A percentile compares a stretch with the other conserved stretches of the same genome.
Conservation (phyloP, 2,329 filamentous ascomycete species). For the Scleromitrula shiraiana region DNA sequence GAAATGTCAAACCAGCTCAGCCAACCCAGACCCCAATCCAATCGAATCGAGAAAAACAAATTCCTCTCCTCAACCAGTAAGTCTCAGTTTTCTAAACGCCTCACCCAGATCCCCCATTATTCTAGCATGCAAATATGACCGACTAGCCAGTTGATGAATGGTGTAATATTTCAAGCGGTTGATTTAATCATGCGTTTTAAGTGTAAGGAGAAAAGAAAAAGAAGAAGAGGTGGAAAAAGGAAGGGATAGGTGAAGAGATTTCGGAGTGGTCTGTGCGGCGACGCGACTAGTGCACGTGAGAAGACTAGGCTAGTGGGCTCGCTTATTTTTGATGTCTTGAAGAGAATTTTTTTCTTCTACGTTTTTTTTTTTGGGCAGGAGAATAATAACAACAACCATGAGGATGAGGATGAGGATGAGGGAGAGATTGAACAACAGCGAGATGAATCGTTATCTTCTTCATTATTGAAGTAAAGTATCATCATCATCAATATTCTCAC, state of each 20-base stretch:
- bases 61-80: too few relatives aligned
- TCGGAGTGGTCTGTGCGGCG: not conserved
- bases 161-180: conserved; percentile 19
- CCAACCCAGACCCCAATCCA: conserved; percentile 1
- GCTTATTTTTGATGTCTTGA: too few relatives aligned
- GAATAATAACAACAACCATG: not conserved
- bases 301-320: not conserved
- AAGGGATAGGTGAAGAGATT: not conserved
- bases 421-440: too few relatives aligned
- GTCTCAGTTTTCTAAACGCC: not conserved
- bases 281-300: not conserved
- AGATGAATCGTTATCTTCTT: too few relatives aligned
- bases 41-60: not conserved
- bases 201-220: conserved; percentile 16
- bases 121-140: conserved; percentile 28
- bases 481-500: too few relatives aligned
- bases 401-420: too few relatives aligned
- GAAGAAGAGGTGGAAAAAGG: not conserved
- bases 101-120: conserved; percentile 10
- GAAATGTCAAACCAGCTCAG: conserved; percentile 8
- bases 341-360: not conserved
- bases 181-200: conserved; percentile 25
- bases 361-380: not conserved
- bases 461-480: too few relatives aligned
- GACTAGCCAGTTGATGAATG: conserved; percentile 22